Percentiles rank a stretch among this genome's conserved stretches.
Conservation (phyloP, 1,139 yeast species). For the Martiniozyma asiatica region DNA sequence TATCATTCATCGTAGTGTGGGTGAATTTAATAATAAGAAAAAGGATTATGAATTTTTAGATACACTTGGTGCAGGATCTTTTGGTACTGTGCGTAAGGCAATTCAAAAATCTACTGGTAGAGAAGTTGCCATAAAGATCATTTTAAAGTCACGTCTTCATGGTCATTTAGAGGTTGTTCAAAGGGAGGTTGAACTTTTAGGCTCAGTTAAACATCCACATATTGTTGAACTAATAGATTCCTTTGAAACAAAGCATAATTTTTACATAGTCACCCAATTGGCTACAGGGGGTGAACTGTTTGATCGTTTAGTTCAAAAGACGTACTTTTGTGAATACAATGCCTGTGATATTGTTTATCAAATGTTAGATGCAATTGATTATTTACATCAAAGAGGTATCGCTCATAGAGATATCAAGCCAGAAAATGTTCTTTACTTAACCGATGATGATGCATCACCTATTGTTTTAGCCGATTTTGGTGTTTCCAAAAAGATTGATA, state of each 20-base stretch:
- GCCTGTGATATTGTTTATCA: slow-evolving; percentile 68
- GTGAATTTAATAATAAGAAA: slow-evolving; percentile 30
- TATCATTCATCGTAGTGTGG: too few relatives aligned
- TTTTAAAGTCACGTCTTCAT: slow-evolving; percentile 40
- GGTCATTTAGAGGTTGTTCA: slow-evolving; percentile 38
- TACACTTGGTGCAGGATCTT: slow-evolving; percentile 48
- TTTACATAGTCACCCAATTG: slow-evolving; percentile 19
- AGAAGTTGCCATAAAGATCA: slow-evolving; percentile 46
- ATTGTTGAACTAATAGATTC: slow-evolving; percentile 74
- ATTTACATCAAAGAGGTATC: slow-evolving; percentile 70
- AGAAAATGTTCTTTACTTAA: slow-evolving; percentile 44
- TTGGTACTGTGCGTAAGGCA: slow-evolving; percentile 45
- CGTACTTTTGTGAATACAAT: slow-evolving; percentile 64
- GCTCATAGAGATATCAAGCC: slow-evolving; percentile 93
- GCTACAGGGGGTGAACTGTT: slow-evolving; percentile 76
- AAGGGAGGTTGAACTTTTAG: slow-evolving; percentile 36
- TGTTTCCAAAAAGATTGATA: slow-evolving; percentile 36
- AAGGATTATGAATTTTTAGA: slow-evolving; percentile 37
- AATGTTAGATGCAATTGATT: slow-evolving; percentile 60
- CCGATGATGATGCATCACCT: slow-evolving; percentile 34
- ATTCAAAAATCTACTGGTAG: slow-evolving; percentile 32
- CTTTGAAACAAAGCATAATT: slow-evolving; percentile 32
- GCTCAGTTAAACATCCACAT: slow-evolving; percentile 53
- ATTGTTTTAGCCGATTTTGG: slow-evolving; percentile 51
- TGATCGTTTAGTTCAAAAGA: slow-evolving; percentile 73